phyloP scores from a whole-genome alignment of 2,329 filamentous ascomycete genomes.

The Fusarium buxicola region DNA sequence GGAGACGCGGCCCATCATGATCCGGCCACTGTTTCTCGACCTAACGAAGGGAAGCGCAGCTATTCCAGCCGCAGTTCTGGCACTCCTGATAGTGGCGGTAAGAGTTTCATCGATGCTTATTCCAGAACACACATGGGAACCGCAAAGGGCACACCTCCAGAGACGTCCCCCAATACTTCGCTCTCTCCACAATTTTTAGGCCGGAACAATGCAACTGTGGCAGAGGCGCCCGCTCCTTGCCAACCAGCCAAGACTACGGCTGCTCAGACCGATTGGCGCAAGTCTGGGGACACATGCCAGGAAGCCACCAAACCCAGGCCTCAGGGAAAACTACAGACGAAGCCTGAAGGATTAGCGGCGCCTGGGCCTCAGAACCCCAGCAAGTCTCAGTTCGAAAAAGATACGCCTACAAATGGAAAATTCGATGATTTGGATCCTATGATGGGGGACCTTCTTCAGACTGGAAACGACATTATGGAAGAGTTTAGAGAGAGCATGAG shows the following conservation, averaged over 20 bases:
- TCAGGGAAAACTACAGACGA: neutral
- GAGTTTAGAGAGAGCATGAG: neutral
- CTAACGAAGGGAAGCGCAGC: neutral
- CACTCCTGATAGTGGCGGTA: conserved; percentile 8
- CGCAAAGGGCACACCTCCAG: neutral
- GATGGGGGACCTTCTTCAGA: conserved; percentile 1
- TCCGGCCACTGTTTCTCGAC: neutral
- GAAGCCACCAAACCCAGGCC: neutral
- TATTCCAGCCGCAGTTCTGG: neutral
- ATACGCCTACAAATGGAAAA: neutral
- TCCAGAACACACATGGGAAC: neutral
- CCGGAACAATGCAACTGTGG: neutral
- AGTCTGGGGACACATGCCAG: too few species aligned
- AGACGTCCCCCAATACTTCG: neutral
- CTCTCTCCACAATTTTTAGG: neutral
- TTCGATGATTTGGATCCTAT: neutral
- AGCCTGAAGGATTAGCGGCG: neutral
- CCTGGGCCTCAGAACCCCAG: neutral
- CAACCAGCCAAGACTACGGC: neutral
- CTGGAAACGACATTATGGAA: neutral
- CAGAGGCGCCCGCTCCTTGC: neutral
- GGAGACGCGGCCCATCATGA: neutral
- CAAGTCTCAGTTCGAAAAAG: neutral
- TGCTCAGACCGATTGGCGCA: neutral
- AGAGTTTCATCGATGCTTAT: neutral